Percentiles rank a stretch among this genome's conserved stretches.
phyloP scores from a whole-genome alignment of 192 early-diverging fungal species.

The Paraglomus occultum region DNA sequence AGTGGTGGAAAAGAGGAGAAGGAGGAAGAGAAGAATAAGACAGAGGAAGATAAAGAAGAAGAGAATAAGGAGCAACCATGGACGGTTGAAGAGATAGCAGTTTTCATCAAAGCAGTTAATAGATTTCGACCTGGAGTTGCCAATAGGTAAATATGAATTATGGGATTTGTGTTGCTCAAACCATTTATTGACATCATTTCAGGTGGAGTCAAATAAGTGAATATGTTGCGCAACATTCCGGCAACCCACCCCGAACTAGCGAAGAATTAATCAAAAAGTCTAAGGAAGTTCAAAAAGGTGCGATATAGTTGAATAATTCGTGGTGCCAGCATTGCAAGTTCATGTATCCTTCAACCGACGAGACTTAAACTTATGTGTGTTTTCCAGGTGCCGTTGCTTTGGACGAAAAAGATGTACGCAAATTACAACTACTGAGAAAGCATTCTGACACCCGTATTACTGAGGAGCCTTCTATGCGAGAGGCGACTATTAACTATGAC shows the following conservation, averaged over 20 bases:
- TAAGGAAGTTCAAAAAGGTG: constrained; percentile 66
- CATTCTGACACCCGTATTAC: constrained; percentile 35
- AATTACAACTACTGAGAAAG: constrained; percentile 38
- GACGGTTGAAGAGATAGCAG: constrained; percentile 67
- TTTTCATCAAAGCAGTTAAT: constrained; percentile 79
- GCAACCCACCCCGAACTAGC: constrained; percentile 50
- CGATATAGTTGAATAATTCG: background rate
- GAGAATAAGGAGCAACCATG: constrained; percentile 42
- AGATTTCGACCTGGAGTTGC: constrained; percentile 77
- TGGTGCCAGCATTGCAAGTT: background rate
- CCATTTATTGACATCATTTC: background rate
- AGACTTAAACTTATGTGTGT: constrained; percentile 9
- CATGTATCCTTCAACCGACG: no score
- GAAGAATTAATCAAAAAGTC: constrained; percentile 75
- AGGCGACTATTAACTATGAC: constrained; percentile 52
- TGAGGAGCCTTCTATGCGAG: constrained; percentile 33
- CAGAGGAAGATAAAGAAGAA: background rate
- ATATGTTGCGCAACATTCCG: constrained; percentile 72
- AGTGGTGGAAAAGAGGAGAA: constrained; percentile 24
- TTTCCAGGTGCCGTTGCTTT: constrained; percentile 31
- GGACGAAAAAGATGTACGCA: constrained; percentile 38
- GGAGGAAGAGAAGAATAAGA: background rate
- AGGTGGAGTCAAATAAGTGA: constrained; percentile 80
- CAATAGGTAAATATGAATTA: constrained; percentile 39
- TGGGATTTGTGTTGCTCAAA: background rate